These are phyloP conservation scores for Plantago coronopus DNA, from an alignment of 305 asterid genomes.

Conservation along the genomic window DNA sequence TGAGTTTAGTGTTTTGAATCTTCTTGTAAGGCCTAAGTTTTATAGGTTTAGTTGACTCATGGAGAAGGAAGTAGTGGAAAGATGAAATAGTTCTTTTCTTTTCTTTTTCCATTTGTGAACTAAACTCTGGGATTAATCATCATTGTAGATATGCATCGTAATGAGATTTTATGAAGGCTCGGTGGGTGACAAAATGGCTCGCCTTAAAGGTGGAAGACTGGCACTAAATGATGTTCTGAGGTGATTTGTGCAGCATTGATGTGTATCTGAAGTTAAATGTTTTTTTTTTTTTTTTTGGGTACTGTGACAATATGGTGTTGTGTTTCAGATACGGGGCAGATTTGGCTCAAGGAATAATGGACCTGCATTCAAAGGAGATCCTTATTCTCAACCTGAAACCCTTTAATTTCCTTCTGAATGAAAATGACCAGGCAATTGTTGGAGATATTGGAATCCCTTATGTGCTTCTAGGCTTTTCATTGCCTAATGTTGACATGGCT, in stretches of 20 bases:
- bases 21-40: background rate
- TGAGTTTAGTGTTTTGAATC: conserved; percentile 34
- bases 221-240: conserved; percentile 70
- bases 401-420: conserved; percentile 65
- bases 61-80: background rate
- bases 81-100: conserved; percentile 8
- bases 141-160: conserved; percentile 68
- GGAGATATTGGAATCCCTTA: conserved; percentile 77
- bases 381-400: conserved; percentile 83
- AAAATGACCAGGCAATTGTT: conserved; percentile 52
- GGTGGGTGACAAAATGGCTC: conserved; percentile 78
- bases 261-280: background rate
- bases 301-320: conserved; percentile 2
- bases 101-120: too few species aligned
- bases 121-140: conserved; percentile 22
- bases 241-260: conserved; percentile 32
- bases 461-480: conserved; percentile 55
- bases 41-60: background rate
- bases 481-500: conserved; percentile 54
- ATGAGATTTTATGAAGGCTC: conserved; percentile 88
- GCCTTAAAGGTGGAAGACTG: conserved; percentile 59
- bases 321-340: conserved; percentile 68
- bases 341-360: conserved; percentile 85
- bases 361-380: conserved; percentile 71
- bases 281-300: too few species aligned